Evolutionary conservation across 73 alveolate species (phyloP), one percentile per base, ranked within the genome.

Genomic region (Symbiodinium natans): DNA sequence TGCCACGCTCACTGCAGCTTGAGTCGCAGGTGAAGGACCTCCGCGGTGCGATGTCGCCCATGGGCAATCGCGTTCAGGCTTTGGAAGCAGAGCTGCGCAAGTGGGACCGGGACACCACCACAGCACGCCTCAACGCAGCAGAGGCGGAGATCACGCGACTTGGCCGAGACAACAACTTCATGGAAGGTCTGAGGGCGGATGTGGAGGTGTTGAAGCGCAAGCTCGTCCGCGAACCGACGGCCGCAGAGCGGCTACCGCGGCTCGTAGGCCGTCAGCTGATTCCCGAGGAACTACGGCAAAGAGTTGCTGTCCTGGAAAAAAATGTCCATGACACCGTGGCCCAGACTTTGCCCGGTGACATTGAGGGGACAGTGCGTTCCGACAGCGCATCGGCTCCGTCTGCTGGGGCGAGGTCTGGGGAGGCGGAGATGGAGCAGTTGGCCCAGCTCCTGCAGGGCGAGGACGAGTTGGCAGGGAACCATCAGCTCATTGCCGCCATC

Each of bases 111-210:
- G 80, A 63, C 80, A 63, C 80, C 80, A 63, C 80, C 11, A 29
- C 80, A 29, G 80, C 80, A 29, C 80, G 80, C 40, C 80, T 63
- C 36, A 63, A 63, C 27, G 80, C 80, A 23, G 80, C 80, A 36
- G 80, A 63, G 80, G 80, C 80, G 36, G 80, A 63, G 80, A 63
- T 63, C 80, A 63, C 80, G 19, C 80, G 80, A 63, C 80, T 63
- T 29, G 80, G 80, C 17, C 80, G 80, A 1, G 80, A 63, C 80
- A 63, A 63, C 80, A 9, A n/a, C 36, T 23, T 63, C 80, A 36
- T 36, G 27, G 80, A 63, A 63, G 80, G 80, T 46, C 13, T 46
- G 6, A 46, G 59, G 59, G 59, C 80, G 17, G 38, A 63, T 31
- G 80, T 63, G 36, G 80, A 63, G 36, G 80, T 63, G 36, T 29